Conservation (phyloP, 177 flowering plant species). For the Vitis hybrid region DNA sequence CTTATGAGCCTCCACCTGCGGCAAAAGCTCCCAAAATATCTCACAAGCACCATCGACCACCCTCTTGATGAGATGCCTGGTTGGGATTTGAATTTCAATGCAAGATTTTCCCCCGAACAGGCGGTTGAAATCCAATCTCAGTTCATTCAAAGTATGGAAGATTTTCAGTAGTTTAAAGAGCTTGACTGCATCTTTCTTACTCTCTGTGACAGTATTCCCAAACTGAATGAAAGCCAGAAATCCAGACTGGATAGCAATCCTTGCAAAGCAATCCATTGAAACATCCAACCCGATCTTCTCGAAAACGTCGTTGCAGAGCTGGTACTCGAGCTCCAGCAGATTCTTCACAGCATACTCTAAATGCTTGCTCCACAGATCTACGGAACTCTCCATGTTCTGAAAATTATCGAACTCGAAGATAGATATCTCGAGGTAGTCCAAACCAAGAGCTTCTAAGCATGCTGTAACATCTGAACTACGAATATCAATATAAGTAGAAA, state of each 20-base stretch:
- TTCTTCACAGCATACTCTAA: slow-evolving; percentile 73
- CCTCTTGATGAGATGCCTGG: slow-evolving; percentile 70
- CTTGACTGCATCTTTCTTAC: slow-evolving; percentile 81
- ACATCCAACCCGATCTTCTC: slow-evolving; percentile 44
- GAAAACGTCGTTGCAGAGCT: slow-evolving; percentile 69
- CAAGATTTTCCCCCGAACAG: slow-evolving; percentile 73
- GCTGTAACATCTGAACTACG: slow-evolving; percentile 48
- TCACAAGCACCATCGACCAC: slow-evolving; percentile 69
- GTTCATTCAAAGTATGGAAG: slow-evolving; percentile 58
- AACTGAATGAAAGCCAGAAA: slow-evolving; percentile 66
- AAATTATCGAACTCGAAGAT: slow-evolving; percentile 50
- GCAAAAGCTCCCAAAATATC: slow-evolving; percentile 76
- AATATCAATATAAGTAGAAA: slow-evolving; percentile 55
- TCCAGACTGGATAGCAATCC: slow-evolving; percentile 64
- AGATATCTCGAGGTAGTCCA: slow-evolving; percentile 66
- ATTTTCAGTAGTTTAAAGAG: slow-evolving; percentile 74
- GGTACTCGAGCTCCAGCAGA: slow-evolving; percentile 60
- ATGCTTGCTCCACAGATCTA: slow-evolving; percentile 69
- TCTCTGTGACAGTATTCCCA: slow-evolving; percentile 56
- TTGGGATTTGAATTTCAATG: slow-evolving; percentile 55
- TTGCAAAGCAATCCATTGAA: slow-evolving; percentile 55
- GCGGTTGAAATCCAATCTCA: slow-evolving; percentile 72
- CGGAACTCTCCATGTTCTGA: slow-evolving; percentile 49
- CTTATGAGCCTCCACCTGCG: slow-evolving; percentile 82
- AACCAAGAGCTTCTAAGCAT: slow-evolving; percentile 52